Base-by-base conservation (phyloP, 768 basidiomycete genomes). In the Gloeopeniophorella convolvens region DNA sequence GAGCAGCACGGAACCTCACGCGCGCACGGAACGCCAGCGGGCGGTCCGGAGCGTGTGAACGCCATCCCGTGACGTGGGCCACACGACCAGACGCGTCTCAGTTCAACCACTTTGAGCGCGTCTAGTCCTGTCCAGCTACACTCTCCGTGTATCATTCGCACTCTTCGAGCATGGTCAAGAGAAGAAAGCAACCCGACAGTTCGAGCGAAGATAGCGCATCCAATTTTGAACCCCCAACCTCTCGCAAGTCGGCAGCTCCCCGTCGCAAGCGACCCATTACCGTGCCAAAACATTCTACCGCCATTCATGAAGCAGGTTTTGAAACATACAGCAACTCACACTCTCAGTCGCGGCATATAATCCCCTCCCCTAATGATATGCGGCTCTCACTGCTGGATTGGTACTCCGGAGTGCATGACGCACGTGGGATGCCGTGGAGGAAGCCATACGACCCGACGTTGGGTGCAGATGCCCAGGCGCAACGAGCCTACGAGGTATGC, bases 341-440 rank as follows among this genome's bases (percentile, higher is more conserved):
- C 61, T 51, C 73, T 20, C 64, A 60, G 48, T 72, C 77, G 27
- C 64, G 63, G 45, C 85, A 88, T 61, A 58, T 66, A 41, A 71
- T 87, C 16, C 56, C 60, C 5, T 59, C 65, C 32, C 63, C 74
- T 15, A 65, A 60, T 12, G 51, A 69, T 18, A 65, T 82, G 27
- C 78, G 79, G 21, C 53, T 61, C 44, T 72, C 77, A 9, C 68
- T 89, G n/a, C 59, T 76, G 18, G 44, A 52, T 43, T 97, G 92
- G 92, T 97, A 83, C 61, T 72, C 75, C 30, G 68, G 65, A 12
- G 86, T 85, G 11, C 80, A 80, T 51, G 72, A 77, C 32, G 68
- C 67, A 18, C 78, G 93, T 37, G 80, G 80, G 30, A 96, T 97
- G 92, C 94, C 93, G 0, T 96, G 93, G 94, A 75, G 93, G 46